Conservation (phyloP, 306 rosid species). For the Rosa lucieae region DNA sequence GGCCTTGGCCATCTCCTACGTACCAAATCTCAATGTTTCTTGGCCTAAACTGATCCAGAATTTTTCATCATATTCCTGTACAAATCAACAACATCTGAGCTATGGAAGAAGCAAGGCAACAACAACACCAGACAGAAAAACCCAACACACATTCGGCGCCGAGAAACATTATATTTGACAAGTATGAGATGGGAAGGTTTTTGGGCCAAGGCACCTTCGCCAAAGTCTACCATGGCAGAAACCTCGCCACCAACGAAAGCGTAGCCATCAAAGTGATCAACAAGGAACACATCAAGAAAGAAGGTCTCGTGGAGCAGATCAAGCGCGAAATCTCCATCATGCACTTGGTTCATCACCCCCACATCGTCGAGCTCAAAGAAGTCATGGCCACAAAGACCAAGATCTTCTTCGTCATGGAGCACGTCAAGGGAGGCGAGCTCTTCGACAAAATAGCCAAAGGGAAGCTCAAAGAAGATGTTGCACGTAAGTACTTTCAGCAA, state of each 20-base stretch:
- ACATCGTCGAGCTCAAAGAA: slow-evolving; percentile 72
- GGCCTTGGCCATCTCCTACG: neutral
- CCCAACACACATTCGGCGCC: neutral
- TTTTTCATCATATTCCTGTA: neutral
- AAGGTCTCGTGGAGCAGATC: slow-evolving; percentile 65
- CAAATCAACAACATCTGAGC: neutral
- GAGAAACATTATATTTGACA: slow-evolving; percentile 50
- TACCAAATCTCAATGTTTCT: neutral
- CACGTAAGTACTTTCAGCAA: slow-evolving; percentile 70
- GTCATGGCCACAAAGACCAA: slow-evolving; percentile 82
- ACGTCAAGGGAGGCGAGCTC: slow-evolving; percentile 64
- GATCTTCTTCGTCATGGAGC: slow-evolving; percentile 71
- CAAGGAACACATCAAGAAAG: slow-evolving; percentile 63
- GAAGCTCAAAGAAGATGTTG: slow-evolving; percentile 55
- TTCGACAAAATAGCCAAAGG: slow-evolving; percentile 56
- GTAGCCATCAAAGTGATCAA: slow-evolving; percentile 73
- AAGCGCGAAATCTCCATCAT: slow-evolving; percentile 74
- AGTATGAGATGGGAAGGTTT: slow-evolving; percentile 73
- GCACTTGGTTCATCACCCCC: slow-evolving; percentile 70
- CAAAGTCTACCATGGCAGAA: slow-evolving; percentile 55
- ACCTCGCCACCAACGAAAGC: slow-evolving; percentile 50
- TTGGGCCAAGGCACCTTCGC: slow-evolving; percentile 86
- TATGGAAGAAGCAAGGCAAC: slow-evolving; percentile 30
- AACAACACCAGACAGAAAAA: neutral
- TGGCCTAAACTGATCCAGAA: neutral